Conservation (phyloP, 305 asterid genomes). For the Rubia tinctorum region DNA sequence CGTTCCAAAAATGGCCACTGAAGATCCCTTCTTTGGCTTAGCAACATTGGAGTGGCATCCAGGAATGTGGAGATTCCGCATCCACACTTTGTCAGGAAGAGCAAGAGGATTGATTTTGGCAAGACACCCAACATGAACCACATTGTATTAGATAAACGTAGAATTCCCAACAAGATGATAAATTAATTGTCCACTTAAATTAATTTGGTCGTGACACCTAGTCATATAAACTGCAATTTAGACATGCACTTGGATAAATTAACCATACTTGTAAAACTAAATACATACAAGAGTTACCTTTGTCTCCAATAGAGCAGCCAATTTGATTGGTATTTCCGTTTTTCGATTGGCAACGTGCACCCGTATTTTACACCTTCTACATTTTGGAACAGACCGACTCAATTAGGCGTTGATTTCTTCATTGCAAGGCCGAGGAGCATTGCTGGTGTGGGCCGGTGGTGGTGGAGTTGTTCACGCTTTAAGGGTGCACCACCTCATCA, state of each 20-base stretch:
- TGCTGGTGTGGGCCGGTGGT: constrained; percentile 60
- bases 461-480: constrained; percentile 82
- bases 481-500: constrained; percentile 83
- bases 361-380: no score
- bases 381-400: no score
- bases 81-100: background rate
- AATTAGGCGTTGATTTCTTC: no score
- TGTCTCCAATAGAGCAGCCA: no score
- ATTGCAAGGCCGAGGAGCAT: constrained; percentile 43
- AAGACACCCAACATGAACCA: background rate
- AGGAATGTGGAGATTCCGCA: background rate
- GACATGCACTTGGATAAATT: no score
- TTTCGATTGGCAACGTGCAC: no score
- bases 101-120: background rate
- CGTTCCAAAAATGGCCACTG: constrained; percentile 68
- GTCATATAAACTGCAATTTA: no score
- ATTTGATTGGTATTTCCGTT: no score
- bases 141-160: background rate
- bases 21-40: constrained; percentile 67
- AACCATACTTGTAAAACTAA: no score
- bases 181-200: background rate
- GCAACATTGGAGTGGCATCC: constrained; percentile 40
- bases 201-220: no score
- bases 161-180: background rate
- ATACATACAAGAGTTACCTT: no score